Percentiles rank a stretch among this genome's conserved stretches.
These are phyloP conservation scores for Posidonia oceanica DNA, from an alignment of 116 monocot species.

Conservation along the genomic window DNA sequence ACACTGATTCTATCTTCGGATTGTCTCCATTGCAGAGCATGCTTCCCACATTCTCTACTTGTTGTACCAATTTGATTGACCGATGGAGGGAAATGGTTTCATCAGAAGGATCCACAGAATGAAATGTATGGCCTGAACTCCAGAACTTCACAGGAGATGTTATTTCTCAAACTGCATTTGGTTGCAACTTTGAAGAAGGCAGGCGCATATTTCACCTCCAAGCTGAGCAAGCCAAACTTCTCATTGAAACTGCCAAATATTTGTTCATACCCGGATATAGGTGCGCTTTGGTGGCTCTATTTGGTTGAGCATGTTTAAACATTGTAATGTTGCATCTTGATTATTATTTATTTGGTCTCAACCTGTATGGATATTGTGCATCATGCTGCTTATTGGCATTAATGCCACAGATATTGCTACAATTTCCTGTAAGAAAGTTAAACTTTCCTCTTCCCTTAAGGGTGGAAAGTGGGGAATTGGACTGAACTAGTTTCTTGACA, in stretches of 20 bases:
- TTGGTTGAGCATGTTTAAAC: neutral
- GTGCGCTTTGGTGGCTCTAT: conserved; percentile 3
- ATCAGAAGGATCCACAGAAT: conserved; percentile 12
- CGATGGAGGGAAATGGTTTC: conserved; percentile 27
- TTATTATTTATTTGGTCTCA: neutral
- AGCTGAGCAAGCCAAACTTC: conserved; percentile 19
- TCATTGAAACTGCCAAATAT: conserved; percentile 1
- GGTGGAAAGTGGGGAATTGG: too few relatives aligned
- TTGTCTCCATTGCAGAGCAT: conserved; percentile 20
- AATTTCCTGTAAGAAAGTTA: too few relatives aligned
- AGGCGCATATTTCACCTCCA: conserved; percentile 33
- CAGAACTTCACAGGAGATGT: conserved; percentile 39
- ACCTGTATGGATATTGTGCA: too few relatives aligned
- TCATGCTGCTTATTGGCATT: too few relatives aligned
- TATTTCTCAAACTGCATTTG: conserved; percentile 51
- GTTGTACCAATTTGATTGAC: conserved; percentile 24
- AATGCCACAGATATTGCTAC: too few relatives aligned
- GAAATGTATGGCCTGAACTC: conserved; percentile 44
- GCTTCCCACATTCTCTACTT: conserved; percentile 41
- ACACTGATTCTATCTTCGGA: neutral
- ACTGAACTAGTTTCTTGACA: too few relatives aligned
- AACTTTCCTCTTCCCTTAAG: too few relatives aligned
- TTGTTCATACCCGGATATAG: conserved; percentile 26
- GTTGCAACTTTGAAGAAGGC: conserved; percentile 38
- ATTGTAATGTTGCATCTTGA: neutral